A percentile compares a stretch with the other conserved stretches of the same genome.
Evolutionary conservation across 2,329 filamentous ascomycete genomes (phyloP).

Genomic region (Claviceps arundinis): DNA sequence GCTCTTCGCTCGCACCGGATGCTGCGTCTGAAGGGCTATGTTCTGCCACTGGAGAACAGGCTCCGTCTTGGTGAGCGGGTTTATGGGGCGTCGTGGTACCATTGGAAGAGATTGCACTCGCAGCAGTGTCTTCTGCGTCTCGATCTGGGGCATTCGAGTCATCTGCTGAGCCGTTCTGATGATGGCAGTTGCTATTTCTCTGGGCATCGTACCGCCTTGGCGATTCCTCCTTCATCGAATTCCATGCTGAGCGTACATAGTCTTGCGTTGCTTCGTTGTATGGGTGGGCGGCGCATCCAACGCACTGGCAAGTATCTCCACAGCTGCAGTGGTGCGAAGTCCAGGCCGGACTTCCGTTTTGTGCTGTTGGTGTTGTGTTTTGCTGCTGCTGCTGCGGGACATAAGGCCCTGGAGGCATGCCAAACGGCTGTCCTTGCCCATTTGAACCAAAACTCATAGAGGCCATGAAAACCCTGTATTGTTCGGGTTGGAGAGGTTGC

Average conservation of each 20-base stretch:
- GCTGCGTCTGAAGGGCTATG: constrained; percentile 35
- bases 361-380: constrained; percentile 3
- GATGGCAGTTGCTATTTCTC: not conserved
- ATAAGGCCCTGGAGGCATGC: constrained; percentile 10
- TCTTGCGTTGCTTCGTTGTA: constrained; percentile 50
- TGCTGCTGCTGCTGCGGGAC: constrained; percentile 7
- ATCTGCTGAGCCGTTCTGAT: constrained; percentile 10
- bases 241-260: constrained; percentile 36
- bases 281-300: constrained; percentile 55
- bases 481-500: constrained; percentile 40
- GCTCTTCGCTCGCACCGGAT: constrained; percentile 33
- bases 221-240: constrained; percentile 25
- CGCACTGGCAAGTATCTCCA: constrained; percentile 51
- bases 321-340: constrained; percentile 42
- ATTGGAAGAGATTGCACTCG: constrained; percentile 10
- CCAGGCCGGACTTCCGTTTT: constrained; percentile 12
- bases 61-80: constrained; percentile 13
- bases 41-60: constrained; percentile 25
- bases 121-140: constrained; percentile 9
- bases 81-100: constrained; percentile 8
- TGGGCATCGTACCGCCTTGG: constrained; percentile 11
- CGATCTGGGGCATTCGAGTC: constrained; percentile 13
- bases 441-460: constrained; percentile 13
- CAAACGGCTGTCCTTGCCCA: constrained; percentile 8
- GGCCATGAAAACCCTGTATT: constrained; percentile 36